A percentile compares a stretch with the other conserved stretches of the same genome.
Conservation (phyloP, 768 basidiomycete species). For the Tulasnella sp. region DNA sequence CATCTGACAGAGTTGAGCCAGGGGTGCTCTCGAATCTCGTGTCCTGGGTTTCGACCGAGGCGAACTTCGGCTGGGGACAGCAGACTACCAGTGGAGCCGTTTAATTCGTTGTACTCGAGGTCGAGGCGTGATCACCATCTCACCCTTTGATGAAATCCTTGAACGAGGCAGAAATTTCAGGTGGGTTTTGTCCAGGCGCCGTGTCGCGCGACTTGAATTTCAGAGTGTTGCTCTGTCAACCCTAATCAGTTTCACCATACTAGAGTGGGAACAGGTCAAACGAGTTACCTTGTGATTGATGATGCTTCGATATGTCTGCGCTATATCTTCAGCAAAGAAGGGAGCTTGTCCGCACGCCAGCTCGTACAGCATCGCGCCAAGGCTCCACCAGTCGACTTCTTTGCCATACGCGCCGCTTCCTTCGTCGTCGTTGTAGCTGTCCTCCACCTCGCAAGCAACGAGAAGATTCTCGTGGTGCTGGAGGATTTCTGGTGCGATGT, state of each 20-base stretch:
- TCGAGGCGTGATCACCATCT: not conserved
- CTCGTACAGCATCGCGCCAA: conserved; percentile 86
- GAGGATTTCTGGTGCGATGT: conserved; percentile 90
- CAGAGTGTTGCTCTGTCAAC: conserved; percentile 16
- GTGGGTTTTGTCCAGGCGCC: not conserved
- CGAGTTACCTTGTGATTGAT: conserved; percentile 57
- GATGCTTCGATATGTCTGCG: conserved; percentile 71
- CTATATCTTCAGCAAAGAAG: conserved; percentile 81
- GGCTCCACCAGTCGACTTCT: conserved; percentile 96
- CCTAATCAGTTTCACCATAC: conserved; percentile 42
- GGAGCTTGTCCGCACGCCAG: conserved; percentile 75
- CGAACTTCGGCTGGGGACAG: conserved; percentile 1
- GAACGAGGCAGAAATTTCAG: not conserved
- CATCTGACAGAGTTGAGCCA: conserved; percentile 11
- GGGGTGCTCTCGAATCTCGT: conserved; percentile 7
- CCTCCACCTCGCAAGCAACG: conserved; percentile 59
- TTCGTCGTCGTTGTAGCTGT: conserved; percentile 23
- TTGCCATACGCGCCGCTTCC: conserved; percentile 50
- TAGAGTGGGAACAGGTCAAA: conserved; percentile 33
- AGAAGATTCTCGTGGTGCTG: conserved; percentile 72
- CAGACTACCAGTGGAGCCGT: not conserved
- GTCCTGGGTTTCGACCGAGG: conserved; percentile 1
- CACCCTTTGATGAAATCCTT: conserved; percentile 16
- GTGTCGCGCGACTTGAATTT: not conserved
- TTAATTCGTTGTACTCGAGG: not conserved